Conservation (phyloP, 192 early-diverging fungal genomes). For the Coemansia umbellata region DNA sequence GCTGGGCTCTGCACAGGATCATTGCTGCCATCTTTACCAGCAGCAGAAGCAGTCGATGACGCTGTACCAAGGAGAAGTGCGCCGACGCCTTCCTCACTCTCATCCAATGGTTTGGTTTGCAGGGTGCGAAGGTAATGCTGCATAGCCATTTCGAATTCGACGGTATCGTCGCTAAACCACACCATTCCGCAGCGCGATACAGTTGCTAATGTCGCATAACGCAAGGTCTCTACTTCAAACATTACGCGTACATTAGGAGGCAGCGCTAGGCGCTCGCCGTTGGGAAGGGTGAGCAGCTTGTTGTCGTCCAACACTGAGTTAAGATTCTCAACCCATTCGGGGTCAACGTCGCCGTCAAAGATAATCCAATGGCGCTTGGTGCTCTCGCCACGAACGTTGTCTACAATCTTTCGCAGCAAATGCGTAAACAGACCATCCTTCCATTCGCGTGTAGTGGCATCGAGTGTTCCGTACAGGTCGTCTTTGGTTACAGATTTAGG, state of each 20-base stretch:
- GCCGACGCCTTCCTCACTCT: conserved; percentile 66
- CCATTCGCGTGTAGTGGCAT: conserved; percentile 99
- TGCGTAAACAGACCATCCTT: conserved; percentile 98
- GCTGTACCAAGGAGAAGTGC: conserved; percentile 57
- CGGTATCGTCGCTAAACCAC: conserved; percentile 94
- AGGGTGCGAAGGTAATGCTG: conserved; percentile 81
- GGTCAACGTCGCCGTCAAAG: conserved; percentile 99
- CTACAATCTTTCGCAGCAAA: conserved; percentile 94
- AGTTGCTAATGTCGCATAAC: conserved; percentile 96
- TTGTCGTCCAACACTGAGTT: conserved; percentile 96
- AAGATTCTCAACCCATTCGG: conserved; percentile 99
- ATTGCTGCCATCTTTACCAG: conserved; percentile 38
- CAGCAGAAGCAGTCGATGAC: conserved; percentile 7
- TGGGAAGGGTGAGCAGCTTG: conserved; percentile 92
- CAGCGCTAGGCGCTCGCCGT: conserved; percentile 94
- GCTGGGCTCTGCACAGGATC: conserved; percentile 54
- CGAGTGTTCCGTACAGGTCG: conserved; percentile 91
- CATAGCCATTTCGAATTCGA: conserved; percentile 73
- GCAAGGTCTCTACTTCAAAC: conserved; percentile 99
- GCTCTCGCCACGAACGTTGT: conserved; percentile 96
- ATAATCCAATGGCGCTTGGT: conserved; percentile 97
- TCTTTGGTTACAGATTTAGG: conserved; percentile 99
- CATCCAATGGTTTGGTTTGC: conserved; percentile 69
- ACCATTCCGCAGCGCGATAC: conserved; percentile 99
- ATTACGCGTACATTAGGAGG: conserved; percentile 96